Conservation (phyloP, 2,329 filamentous ascomycete genomes). For the Sclerotinia glacialis region DNA sequence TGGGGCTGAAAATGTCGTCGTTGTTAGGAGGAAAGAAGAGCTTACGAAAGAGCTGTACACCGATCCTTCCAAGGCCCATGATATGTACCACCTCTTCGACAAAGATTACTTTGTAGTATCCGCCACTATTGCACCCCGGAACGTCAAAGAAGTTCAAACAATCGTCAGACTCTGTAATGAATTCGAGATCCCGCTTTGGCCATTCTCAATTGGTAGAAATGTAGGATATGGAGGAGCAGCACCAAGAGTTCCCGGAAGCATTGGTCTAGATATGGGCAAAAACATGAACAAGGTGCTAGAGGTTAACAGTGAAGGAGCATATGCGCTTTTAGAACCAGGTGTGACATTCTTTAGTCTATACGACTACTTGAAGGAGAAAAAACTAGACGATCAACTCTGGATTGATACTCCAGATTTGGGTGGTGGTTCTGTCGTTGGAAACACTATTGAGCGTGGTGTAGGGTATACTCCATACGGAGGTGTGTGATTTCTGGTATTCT, state of each 20-base stretch:
- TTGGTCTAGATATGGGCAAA: constrained; percentile 51
- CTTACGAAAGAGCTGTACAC: constrained; percentile 24
- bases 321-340: constrained; percentile 53
- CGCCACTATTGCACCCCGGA: constrained; percentile 27
- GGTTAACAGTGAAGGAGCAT: constrained; percentile 50
- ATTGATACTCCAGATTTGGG: constrained; percentile 43
- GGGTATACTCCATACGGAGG: constrained; percentile 49
- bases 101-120: constrained; percentile 43
- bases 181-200: constrained; percentile 47
- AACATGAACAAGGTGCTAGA: constrained; percentile 53
- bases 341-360: constrained; percentile 53
- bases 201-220: constrained; percentile 47
- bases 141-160: constrained; percentile 47
- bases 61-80: constrained; percentile 35
- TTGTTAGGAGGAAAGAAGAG: constrained; percentile 21
- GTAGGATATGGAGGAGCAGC: constrained; percentile 51
- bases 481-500: neutral
- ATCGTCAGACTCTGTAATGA: constrained; percentile 46
- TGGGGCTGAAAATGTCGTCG: constrained; percentile 19
- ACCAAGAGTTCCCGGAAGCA: constrained; percentile 50
- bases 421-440: constrained; percentile 48
- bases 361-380: constrained; percentile 48
- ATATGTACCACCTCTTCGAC: constrained; percentile 43
- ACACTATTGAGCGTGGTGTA: constrained; percentile 47
- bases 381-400: constrained; percentile 44